A percentile compares a stretch with the other conserved stretches of the same genome.
Conservation (phyloP, 2,329 filamentous ascomycete species). For the Triangularia setosa region DNA sequence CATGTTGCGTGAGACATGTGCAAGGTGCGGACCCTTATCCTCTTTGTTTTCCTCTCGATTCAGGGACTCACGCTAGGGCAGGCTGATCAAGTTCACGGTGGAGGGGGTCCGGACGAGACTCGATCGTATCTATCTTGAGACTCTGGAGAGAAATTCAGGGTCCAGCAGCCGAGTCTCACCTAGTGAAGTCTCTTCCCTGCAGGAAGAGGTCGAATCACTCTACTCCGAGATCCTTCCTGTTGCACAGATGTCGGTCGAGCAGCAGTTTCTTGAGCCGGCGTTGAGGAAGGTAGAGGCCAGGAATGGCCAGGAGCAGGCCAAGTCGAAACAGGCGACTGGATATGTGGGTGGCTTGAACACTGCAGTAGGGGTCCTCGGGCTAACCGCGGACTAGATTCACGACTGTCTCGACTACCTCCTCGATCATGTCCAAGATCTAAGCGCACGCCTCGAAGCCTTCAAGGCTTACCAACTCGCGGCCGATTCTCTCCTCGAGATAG, state of each 20-base stretch:
- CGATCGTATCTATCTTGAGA: constrained; percentile 53
- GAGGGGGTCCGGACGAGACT: constrained; percentile 52
- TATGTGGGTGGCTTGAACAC: constrained; percentile 42
- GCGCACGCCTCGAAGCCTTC: constrained; percentile 40
- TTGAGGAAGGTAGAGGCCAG: constrained; percentile 42
- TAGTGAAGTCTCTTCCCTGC: constrained; percentile 48
- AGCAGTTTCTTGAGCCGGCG: constrained; percentile 62
- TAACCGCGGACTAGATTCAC: constrained; percentile 40
- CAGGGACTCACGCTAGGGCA: constrained; percentile 27
- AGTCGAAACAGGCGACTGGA: constrained; percentile 44
- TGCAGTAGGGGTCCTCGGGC: constrained; percentile 2
- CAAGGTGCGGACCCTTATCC: constrained; percentile 37
- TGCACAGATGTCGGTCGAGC: constrained; percentile 66
- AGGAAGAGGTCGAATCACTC: constrained; percentile 65
- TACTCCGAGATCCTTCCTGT: constrained; percentile 67
- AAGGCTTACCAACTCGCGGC: constrained; percentile 44
- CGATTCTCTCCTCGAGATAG: constrained; percentile 37
- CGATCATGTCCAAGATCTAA: constrained; percentile 42
- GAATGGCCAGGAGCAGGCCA: constrained; percentile 41
- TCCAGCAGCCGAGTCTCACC: constrained; percentile 24
- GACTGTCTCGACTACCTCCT: constrained; percentile 50
- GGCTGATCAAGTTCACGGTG: constrained; percentile 54
- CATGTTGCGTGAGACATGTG: constrained; percentile 56
- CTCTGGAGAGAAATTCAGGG: constrained; percentile 32
- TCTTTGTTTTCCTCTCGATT: not conserved